Base-by-base conservation (phyloP, 441 rosid genomes). In the Cnidoscolus chayamansa region DNA sequence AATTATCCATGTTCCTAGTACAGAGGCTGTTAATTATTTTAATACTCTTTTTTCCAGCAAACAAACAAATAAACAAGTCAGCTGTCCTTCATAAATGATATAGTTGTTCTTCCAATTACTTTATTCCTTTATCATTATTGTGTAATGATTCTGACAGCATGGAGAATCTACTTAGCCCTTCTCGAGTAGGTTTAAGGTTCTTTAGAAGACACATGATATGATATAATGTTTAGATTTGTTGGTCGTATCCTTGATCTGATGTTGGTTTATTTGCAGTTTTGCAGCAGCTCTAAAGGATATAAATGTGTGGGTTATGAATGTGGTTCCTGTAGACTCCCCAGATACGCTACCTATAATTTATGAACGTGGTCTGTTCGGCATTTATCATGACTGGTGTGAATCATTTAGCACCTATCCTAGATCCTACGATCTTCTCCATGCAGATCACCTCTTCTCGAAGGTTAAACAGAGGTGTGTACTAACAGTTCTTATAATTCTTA, bases 321-420 rank as follows among this genome's bases (percentile, higher is more conserved):
- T 92, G 67, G 88, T 94, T 69, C 76, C 96, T 2, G 62, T 92
- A 32, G 92, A 92, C 79, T 87, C 96, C 16, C 92, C 97, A 8
- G 99, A 94, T 81, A 90, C 97, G 15, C 86, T 92, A 1, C 97
- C 99, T 49, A 82, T 92, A 68, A 91, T 94, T 40, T 94, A 88
- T 19, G 99, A 92, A 69, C 84, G 99, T 49, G 99, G 99, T 68
- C 87, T 94, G 17, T 92, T 94, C 0, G 99, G 99, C 51, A 86
- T 90, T 47, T 94, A 94, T 81, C 99, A 94, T 67, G 96, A 92
- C 68, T 94, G 98, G 99, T 92, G 98, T 8, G 92, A 94, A 83
- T 89, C 99, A 63, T 94, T 92, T 75, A 94, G 86, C 79, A 92
- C 98, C 60, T 92, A 94, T 72, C 99, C 99, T 10, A 86, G 99